Percentiles rank a stretch among this genome's conserved stretches.
phyloP scores from a whole-genome alignment of 1,139 yeast species.

The Scheffersomyces titani region DNA sequence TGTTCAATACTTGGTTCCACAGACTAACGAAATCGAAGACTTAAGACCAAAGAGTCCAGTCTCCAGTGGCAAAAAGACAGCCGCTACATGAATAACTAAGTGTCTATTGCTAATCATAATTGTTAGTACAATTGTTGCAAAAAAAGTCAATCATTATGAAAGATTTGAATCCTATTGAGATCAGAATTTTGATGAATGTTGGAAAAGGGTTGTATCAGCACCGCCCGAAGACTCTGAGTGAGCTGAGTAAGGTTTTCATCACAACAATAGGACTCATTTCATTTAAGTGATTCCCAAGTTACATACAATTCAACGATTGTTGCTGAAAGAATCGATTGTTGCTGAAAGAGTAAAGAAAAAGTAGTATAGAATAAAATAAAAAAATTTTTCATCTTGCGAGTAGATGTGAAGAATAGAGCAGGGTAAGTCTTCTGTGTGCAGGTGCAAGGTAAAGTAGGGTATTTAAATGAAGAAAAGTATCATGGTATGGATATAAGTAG shows the following conservation, averaged over 20 bases:
- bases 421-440: neutral
- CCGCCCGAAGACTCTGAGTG: slow-evolving; percentile 51
- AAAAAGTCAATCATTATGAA: neutral
- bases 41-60: slow-evolving; percentile 84
- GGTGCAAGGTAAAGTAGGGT: neutral
- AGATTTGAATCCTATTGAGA: slow-evolving; percentile 5
- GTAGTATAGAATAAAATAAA: neutral
- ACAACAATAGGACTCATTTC: slow-evolving; percentile 21
- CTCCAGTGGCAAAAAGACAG: slow-evolving; percentile 1
- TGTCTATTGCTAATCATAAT: neutral
- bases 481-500: neutral
- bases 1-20: slow-evolving; percentile 56
- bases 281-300: neutral
- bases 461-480: neutral
- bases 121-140: slow-evolving; percentile 6
- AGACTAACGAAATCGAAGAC: slow-evolving; percentile 69
- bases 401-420: neutral
- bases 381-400: neutral
- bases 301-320: neutral
- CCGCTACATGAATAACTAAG: neutral
- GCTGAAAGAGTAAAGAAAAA: neutral
- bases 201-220: slow-evolving; percentile 50
- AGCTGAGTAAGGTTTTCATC: slow-evolving; percentile 58
- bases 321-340: no score
- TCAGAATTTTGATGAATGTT: slow-evolving; percentile 45